These are phyloP conservation scores for Beauveria varroae DNA, from an alignment of 2,329 filamentous ascomycete genomes.

Conservation along the genomic window DNA sequence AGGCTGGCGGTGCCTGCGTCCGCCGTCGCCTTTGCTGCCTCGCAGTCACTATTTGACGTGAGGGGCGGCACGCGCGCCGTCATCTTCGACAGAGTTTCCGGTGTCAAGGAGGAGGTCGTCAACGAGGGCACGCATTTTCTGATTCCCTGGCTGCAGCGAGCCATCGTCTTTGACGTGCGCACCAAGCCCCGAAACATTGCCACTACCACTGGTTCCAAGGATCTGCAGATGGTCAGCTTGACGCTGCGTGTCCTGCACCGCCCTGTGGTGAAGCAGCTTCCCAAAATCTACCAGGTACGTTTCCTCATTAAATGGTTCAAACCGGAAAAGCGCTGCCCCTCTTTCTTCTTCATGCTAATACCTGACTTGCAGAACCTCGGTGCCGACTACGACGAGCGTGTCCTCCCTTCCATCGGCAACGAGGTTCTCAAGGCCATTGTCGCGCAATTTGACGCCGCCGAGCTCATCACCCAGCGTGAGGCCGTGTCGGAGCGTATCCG, in stretches of 20 bases:
- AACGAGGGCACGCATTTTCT: slow-evolving; percentile 98
- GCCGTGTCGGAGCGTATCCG: slow-evolving; percentile 94
- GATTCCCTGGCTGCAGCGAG: slow-evolving; percentile 89
- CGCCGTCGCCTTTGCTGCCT: slow-evolving; percentile 57
- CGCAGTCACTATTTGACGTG: slow-evolving; percentile 91
- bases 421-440: slow-evolving; percentile 99
- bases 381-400: slow-evolving; percentile 96
- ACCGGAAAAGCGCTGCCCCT: neutral
- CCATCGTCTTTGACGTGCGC: slow-evolving; percentile 92
- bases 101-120: slow-evolving; percentile 86
- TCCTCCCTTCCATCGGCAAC: slow-evolving; percentile 97
- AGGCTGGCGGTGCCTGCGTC: slow-evolving; percentile 66
- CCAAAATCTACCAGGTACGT: slow-evolving; percentile 93
- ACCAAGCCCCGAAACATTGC: slow-evolving; percentile 97
- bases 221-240: slow-evolving; percentile 99
- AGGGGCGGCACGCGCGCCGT: slow-evolving; percentile 90
- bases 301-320: neutral
- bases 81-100: slow-evolving; percentile 90
- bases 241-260: slow-evolving; percentile 92
- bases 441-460: slow-evolving; percentile 95
- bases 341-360: slow-evolving; percentile 9
- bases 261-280: slow-evolving; percentile 84
- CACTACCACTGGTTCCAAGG: slow-evolving; percentile 96
- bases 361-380: slow-evolving; percentile 69
- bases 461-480: slow-evolving; percentile 98